phyloP scores from a whole-genome alignment of 2,329 filamentous ascomycete species.

The Hymenotorrendiella dingleyae region DNA sequence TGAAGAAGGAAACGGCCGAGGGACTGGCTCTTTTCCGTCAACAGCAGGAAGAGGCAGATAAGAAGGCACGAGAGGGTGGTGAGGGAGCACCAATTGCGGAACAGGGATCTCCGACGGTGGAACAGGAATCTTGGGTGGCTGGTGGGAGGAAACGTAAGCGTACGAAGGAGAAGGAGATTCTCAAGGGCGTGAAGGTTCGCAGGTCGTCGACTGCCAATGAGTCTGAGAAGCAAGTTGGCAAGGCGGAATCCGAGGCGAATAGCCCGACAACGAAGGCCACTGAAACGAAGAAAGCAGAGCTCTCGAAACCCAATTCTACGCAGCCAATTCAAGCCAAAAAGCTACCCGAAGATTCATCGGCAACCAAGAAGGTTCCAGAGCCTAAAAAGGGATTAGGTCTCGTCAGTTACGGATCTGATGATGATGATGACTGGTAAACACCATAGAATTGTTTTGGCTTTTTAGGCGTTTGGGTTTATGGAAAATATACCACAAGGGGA shows the following conservation, averaged over 20 bases:
- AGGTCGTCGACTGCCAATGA: slow-evolving; percentile 22
- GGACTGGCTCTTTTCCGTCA: slow-evolving; percentile 50
- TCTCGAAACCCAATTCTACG: slow-evolving; percentile 2
- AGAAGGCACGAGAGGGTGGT: slow-evolving; percentile 23
- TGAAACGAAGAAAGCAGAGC: slow-evolving; percentile 3
- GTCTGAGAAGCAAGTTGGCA: slow-evolving; percentile 4
- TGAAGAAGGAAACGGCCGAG: slow-evolving; percentile 50
- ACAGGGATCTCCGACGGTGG: slow-evolving; percentile 13
- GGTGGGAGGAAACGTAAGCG: slow-evolving; percentile 35
- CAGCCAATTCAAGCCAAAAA: neutral
- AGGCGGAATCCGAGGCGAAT: neutral
- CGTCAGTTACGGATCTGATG: slow-evolving; percentile 53
- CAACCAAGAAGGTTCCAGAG: slow-evolving; percentile 9
- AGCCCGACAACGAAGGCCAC: neutral
- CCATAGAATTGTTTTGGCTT: no score
- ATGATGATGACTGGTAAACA: slow-evolving; percentile 35
- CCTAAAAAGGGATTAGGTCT: slow-evolving; percentile 35
- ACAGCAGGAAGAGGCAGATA: slow-evolving; percentile 38
- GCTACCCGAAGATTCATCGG: neutral
- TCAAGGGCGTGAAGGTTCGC: slow-evolving; percentile 30
- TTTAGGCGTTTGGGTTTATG: no score
- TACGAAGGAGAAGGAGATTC: slow-evolving; percentile 33
- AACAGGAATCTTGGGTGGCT: slow-evolving; percentile 32
- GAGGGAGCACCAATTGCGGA: slow-evolving; percentile 13
- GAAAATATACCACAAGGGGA: no score